Conservation (phyloP, 129 eudicot species). For the Smallanthus sonchifolius region DNA sequence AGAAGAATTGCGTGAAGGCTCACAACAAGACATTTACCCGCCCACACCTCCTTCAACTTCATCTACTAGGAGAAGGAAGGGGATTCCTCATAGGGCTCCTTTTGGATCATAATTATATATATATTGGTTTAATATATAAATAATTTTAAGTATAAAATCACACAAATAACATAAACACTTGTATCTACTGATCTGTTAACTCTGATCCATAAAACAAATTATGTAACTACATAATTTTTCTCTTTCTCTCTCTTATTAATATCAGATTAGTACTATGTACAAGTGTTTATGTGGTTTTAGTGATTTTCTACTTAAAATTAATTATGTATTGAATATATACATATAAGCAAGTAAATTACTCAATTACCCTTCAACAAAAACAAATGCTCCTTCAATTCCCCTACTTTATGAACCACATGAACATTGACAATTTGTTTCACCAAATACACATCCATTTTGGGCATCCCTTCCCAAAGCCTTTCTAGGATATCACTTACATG, state of each 20-base stretch:
- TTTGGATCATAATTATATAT: conserved; percentile 40
- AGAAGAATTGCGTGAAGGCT: conserved; percentile 78
- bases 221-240: too few relatives aligned
- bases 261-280: not conserved
- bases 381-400: conserved; percentile 2
- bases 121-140: not conserved
- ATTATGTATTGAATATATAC: not conserved
- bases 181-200: not conserved
- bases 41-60: conserved; percentile 69
- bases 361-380: conserved; percentile 11
- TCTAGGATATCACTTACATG: conserved; percentile 32
- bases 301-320: not conserved
- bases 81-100: conserved; percentile 98
- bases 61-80: conserved; percentile 84
- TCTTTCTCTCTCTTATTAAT: not conserved
- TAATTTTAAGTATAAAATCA: not conserved
- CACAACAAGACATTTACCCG: conserved; percentile 80
- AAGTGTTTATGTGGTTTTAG: not conserved
- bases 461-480: conserved; percentile 32
- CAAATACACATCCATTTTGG: conserved; percentile 33
- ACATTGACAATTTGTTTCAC: conserved; percentile 43
- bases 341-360: conserved; percentile 21
- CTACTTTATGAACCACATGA: conserved; percentile 47
- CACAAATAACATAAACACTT: not conserved
- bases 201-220: not conserved